Percentiles rank a stretch among this genome's conserved stretches.
Conservation (phyloP, 768 basidiomycete genomes). For the Macrolepiota dolichaula region DNA sequence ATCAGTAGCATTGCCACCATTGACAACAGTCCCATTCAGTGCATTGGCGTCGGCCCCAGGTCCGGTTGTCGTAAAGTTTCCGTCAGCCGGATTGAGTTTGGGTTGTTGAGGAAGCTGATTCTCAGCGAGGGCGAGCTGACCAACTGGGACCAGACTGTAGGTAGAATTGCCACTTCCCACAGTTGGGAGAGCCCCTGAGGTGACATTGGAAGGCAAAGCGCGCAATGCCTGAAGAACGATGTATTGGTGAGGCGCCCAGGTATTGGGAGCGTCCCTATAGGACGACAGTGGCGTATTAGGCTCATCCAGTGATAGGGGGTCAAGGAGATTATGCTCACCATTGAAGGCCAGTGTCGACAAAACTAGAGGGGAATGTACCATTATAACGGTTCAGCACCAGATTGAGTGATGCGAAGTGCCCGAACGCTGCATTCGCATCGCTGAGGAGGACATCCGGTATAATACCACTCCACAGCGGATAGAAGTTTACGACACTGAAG, state of each 20-base stretch:
- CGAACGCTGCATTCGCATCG: constrained; percentile 58
- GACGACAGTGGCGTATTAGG: not conserved
- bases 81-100: constrained; percentile 18
- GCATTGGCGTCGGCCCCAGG: constrained; percentile 59
- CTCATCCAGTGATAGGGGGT: not conserved
- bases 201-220: constrained; percentile 69
- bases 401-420: constrained; percentile 71
- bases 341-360: constrained; percentile 75
- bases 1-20: constrained; percentile 58
- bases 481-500: constrained; percentile 76
- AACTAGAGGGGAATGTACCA: constrained; percentile 80
- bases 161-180: constrained; percentile 50
- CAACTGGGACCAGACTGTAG: constrained; percentile 67
- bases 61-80: constrained; percentile 51
- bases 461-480: constrained; percentile 86
- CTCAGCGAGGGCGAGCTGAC: constrained; percentile 82
- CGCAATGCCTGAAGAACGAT: constrained; percentile 76
- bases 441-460: constrained; percentile 66
- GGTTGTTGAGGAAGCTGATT: constrained; percentile 68
- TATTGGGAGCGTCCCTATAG: constrained; percentile 77
- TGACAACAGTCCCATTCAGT: constrained; percentile 51
- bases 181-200: constrained; percentile 50
- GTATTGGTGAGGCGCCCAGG: constrained; percentile 87
- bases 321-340: constrained; percentile 44
- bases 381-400: constrained; percentile 83